Evolutionary conservation across 768 basidiomycete species (phyloP), one percentile per base, ranked within the genome.

Genomic region (Amanita muscaria): DNA sequence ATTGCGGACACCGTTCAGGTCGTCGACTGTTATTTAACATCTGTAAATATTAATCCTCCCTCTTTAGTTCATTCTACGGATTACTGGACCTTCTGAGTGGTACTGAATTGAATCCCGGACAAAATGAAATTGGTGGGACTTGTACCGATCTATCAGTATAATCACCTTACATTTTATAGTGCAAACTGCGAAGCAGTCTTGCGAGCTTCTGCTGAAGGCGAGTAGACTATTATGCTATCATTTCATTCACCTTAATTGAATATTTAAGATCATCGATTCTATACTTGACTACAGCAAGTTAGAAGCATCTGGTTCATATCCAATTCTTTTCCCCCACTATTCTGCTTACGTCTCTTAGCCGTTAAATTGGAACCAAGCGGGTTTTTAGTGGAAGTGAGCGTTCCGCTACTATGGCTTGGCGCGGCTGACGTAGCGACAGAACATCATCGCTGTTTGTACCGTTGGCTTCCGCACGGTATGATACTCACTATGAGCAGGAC

Each of bases 241-340:
- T 30, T 12, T 11, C 14, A 15, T 14, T 2, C 9, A 9, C 14
- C 9, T 14, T 22, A 2, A 10, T 23, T 22, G 19, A 55, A 40
- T 18, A 29, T 33, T 21, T 25, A 39, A 84, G 80, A 85, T 86
- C 56, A 86, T 87, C 52, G 81, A 85, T 58, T 82, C 80, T 2
- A 83, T 87, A 39, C 60, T 87, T 51, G 84, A 87, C 55, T 86
- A 85, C 60, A 83, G 81, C 61, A 87, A 87, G 57, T 64, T 85
- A 2, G 84, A 87, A 56, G 84, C 83, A 15, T 83, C 80, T 38
- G 80, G 80, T 76, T 49, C 5, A 15, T 40, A 30, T 5, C 24
- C 14, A 40, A 16, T 3, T 5, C 25, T 15, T 15, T 7, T 22
- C 5, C 40, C 24, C 14, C 15, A 24, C 21, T 27, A 5, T 14